Evolutionary conservation across 352 stramenopile genomes (phyloP).

Genomic region (Phytopythium cucurbitacearum): DNA sequence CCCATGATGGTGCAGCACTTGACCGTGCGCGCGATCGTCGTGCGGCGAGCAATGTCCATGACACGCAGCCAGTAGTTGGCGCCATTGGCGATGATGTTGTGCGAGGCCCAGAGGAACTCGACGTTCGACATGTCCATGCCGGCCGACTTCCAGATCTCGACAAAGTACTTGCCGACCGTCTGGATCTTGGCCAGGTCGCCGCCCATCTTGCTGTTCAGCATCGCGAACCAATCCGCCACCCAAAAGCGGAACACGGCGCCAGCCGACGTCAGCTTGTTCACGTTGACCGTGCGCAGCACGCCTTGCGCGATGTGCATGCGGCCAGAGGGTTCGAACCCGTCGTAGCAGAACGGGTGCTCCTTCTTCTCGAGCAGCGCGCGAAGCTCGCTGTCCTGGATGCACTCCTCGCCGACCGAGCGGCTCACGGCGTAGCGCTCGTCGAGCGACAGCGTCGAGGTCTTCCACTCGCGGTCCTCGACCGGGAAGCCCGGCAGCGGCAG

Average conservation of each 20-base stretch:
- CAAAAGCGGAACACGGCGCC: conserved; percentile 98
- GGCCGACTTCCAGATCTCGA: conserved; percentile 99
- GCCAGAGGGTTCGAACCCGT: conserved; percentile 98
- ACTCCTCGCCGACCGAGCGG: conserved; percentile 90
- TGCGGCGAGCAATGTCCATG: conserved; percentile 92
- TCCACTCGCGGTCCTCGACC: conserved; percentile 56
- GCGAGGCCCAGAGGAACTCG: conserved; percentile 97
- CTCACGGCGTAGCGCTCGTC: conserved; percentile 79
- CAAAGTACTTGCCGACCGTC: conserved; percentile 95
- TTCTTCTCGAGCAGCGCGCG: conserved; percentile 85
- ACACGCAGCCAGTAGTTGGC: conserved; percentile 92
- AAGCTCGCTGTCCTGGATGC: conserved; percentile 91
- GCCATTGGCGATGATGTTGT: conserved; percentile 91
- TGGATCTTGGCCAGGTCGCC: conserved; percentile 97
- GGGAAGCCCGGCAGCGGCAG: conserved; percentile 59
- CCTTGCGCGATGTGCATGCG: conserved; percentile 99
- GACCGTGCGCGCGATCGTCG: conserved; percentile 92
- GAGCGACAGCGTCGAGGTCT: conserved; percentile 69
- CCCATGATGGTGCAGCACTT: conserved; percentile 99
- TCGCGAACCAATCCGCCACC: conserved; percentile 99
- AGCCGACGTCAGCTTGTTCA: conserved; percentile 89
- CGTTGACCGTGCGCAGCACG: conserved; percentile 96
- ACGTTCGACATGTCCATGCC: conserved; percentile 99
- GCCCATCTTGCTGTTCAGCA: conserved; percentile 99
- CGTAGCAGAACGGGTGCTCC: conserved; percentile 91